Evolutionary conservation across 805 yeast species (phyloP).

Genomic region (Cyberlindnera amylophila): DNA sequence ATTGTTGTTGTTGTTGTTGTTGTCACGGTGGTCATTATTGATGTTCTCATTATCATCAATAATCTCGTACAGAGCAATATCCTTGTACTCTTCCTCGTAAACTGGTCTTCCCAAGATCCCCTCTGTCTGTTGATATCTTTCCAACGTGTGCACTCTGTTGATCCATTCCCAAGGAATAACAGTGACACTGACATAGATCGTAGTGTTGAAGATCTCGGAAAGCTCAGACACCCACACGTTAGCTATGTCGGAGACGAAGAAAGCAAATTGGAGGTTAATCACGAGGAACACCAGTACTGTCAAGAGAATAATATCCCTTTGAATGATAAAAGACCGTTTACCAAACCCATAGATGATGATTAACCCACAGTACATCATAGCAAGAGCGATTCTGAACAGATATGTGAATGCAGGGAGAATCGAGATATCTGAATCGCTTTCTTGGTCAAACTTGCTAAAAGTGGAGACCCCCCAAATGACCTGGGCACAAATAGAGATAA

Average conservation of each 20-base stretch:
- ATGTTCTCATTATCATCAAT: conserved; percentile 22
- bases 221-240: conserved; percentile 71
- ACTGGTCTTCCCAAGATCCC: conserved; percentile 74
- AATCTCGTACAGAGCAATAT: conserved; percentile 22
- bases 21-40: conserved; percentile 1
- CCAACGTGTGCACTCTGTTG: conserved; percentile 55
- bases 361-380: conserved; percentile 64
- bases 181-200: conserved; percentile 66
- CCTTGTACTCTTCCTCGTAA: conserved; percentile 57
- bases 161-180: conserved; percentile 87
- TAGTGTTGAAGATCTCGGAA: conserved; percentile 69
- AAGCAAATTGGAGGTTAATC: conserved; percentile 58
- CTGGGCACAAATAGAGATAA: conserved; percentile 53
- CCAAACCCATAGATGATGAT: conserved; percentile 49
- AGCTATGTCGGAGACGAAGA: conserved; percentile 74
- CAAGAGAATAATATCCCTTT: conserved; percentile 48
- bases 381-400: conserved; percentile 65
- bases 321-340: conserved; percentile 48
- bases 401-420: conserved; percentile 73
- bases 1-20: background rate
- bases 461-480: conserved; percentile 67
- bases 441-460: conserved; percentile 32
- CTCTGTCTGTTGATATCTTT: conserved; percentile 57
- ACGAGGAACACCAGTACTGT: conserved; percentile 52
- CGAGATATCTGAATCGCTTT: conserved; percentile 38